Evolutionary conservation across 2,329 filamentous ascomycete genomes (phyloP).

Genomic region (Colletotrichum costaricense): DNA sequence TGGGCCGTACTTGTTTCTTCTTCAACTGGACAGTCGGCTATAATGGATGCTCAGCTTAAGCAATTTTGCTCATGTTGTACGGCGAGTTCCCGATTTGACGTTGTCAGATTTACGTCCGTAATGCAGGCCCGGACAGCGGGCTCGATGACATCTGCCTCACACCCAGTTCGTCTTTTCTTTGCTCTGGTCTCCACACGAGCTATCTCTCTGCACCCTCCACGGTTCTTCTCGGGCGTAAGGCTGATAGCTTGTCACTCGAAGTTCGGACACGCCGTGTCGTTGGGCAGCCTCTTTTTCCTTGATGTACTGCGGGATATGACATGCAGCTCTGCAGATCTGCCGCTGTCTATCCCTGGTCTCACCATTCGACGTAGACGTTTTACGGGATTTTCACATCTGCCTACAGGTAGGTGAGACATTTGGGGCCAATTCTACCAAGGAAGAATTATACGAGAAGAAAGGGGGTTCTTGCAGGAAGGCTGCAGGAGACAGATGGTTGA

Average conservation of each 20-base stretch:
- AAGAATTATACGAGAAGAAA: background rate
- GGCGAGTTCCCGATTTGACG: background rate
- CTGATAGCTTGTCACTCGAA: background rate
- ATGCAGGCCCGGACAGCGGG: background rate
- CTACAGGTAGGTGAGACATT: background rate
- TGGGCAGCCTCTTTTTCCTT: background rate
- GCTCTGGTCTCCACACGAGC: background rate
- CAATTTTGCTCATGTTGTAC: background rate
- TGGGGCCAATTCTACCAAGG: background rate
- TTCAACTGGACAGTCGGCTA: background rate
- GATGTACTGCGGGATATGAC: too few species aligned
- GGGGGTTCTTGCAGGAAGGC: background rate
- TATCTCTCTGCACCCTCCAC: background rate
- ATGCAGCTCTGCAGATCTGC: background rate
- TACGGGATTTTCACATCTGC: background rate
- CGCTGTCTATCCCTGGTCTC: background rate
- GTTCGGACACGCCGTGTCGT: background rate
- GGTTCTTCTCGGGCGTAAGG: background rate
- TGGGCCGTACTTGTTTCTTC: background rate
- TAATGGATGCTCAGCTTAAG: background rate
- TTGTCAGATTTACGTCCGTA: background rate
- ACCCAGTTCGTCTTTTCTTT: background rate
- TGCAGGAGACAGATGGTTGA: background rate
- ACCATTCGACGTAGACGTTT: background rate
- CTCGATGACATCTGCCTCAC: background rate